Base-by-base conservation (phyloP, 2,329 filamentous ascomycete genomes). In the Huntiella decipiens region DNA sequence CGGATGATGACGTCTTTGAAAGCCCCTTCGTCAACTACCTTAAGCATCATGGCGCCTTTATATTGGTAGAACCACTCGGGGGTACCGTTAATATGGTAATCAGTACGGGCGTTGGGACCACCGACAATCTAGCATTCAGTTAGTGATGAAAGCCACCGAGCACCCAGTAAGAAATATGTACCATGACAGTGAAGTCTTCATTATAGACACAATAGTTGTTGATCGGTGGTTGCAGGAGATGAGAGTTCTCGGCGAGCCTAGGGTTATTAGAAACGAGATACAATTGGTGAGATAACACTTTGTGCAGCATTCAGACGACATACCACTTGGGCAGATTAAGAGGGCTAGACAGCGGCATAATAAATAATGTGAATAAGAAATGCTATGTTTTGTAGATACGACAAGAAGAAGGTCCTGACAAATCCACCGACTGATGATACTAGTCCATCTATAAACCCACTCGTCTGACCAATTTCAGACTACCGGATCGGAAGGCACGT, bases 1-100 rank as follows among this genome's bases (percentile, higher is more conserved):
- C 79, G 73, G 64, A 96, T 94, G 57, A 86, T 70, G 52, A 96
- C 75, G 63, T 96, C 88, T 53, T 77, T 73, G 63, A 93, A 93
- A 59, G 69, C 60, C 48, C 68, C 62, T 51, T 94, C 84, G 51
- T 95, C 85, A 52, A 95, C 82, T 12, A 91, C 82, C 60, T 92
- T 93, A 54, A 98, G 79, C 48, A 91, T 70, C 88, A 96, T 95
- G 53, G 80, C 78, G 53, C 91, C 91, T 56, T 79, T 78, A 72
- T 94, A 77, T 63, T 96, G 88, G 71, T 91, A 96, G 75, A 96
- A 98, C 79, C 87, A 96, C 63, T 96, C 91, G 10, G 91, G 78
- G 0, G 88, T 96, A 56, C 77, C 68, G 70, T 96, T 96, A 73
- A 96, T 88, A 71, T 96, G 91, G 69, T 95, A 98, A 69, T 96